Conservation (phyloP, 148 eudicot species). For the Heliosperma pusillum region DNA sequence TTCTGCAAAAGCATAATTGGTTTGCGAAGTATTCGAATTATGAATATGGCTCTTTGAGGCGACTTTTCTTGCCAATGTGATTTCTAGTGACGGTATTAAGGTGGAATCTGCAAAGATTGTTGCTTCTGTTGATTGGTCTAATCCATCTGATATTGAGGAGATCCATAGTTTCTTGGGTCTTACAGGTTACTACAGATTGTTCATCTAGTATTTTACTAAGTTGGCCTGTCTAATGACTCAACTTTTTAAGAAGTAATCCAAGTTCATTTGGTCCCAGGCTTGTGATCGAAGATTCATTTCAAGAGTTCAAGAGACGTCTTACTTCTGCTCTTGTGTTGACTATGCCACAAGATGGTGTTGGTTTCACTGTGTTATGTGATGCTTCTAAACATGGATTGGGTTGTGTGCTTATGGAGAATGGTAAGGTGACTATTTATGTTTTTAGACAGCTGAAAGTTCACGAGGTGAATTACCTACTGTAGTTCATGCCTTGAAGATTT, state of each 20-base stretch:
- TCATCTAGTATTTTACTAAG: background rate
- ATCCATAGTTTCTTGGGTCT: background rate
- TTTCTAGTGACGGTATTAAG: background rate
- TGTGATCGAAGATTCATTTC: slow-evolving; percentile 3
- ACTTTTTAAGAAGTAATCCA: background rate
- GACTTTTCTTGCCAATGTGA: background rate
- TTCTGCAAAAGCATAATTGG: background rate
- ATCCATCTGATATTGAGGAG: background rate
- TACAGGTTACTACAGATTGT: background rate
- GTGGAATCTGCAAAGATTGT: background rate
- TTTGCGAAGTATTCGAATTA: background rate
- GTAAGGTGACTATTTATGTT: too few species aligned
- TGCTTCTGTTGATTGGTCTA: background rate
- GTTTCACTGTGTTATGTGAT: background rate
- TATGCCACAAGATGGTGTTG: background rate
- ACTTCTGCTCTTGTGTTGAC: background rate
- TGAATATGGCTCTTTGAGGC: background rate
- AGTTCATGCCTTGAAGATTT: too few species aligned
- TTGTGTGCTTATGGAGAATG: background rate
- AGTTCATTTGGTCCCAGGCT: background rate
- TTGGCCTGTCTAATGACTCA: background rate
- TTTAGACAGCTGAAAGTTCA: too few species aligned
- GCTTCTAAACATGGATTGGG: background rate
- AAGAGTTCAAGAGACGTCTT: background rate
- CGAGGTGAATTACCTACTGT: too few species aligned